phyloP scores from a whole-genome alignment of 306 rosid genomes.

The Pyrus pyrifolia region DNA sequence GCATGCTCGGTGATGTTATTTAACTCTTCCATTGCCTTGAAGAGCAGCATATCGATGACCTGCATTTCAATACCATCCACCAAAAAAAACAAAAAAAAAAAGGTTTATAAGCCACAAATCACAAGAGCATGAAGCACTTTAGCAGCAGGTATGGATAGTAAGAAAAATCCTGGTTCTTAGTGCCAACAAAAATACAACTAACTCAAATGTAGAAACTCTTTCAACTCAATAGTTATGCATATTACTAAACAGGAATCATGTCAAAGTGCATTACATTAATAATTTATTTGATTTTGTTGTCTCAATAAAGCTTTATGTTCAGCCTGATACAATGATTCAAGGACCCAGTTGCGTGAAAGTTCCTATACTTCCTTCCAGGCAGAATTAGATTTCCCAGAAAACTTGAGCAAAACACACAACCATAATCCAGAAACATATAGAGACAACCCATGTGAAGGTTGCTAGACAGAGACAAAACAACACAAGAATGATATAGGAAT shows the following conservation, averaged over 20 bases:
- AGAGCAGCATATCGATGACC: constrained; percentile 91
- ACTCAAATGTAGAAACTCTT: neutral
- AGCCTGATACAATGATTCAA: neutral
- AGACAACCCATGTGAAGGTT: neutral
- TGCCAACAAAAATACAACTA: neutral
- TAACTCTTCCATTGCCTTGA: constrained; percentile 90
- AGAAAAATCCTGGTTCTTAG: neutral
- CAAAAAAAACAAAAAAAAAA: neutral
- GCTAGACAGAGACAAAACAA: neutral
- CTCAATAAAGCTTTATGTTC: neutral
- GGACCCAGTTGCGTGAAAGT: neutral
- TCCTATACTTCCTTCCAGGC: neutral
- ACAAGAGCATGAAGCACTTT: neutral
- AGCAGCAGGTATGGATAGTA: neutral
- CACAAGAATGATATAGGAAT: neutral
- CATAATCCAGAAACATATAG: neutral
- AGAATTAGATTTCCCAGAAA: neutral
- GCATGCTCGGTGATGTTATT: constrained; percentile 67
- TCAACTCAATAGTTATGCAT: neutral
- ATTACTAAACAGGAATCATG: neutral
- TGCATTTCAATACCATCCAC: constrained; percentile 35
- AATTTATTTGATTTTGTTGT: neutral
- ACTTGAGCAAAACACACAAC: neutral
- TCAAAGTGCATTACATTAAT: neutral
- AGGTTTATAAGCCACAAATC: neutral